These are phyloP conservation scores for Delonix regia DNA, from an alignment of 306 rosid species.

Conservation along the genomic window DNA sequence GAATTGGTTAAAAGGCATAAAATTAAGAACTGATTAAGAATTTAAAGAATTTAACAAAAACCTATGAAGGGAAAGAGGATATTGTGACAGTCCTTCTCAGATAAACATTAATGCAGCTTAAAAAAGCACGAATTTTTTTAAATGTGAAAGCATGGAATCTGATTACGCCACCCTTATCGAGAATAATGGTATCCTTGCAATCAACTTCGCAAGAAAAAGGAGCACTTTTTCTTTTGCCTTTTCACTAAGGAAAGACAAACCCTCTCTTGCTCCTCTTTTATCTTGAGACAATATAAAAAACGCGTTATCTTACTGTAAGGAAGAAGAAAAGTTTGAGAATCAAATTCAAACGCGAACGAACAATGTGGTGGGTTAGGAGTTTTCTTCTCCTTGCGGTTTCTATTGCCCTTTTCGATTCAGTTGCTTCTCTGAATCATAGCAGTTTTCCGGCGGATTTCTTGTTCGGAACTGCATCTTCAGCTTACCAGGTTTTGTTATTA, in stretches of 20 bases:
- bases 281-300: background rate
- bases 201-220: background rate
- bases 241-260: conserved; percentile 6
- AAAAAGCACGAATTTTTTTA: background rate
- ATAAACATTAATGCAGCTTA: background rate
- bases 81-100: background rate
- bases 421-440: conserved; percentile 45
- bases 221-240: background rate
- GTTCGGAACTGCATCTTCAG: conserved; percentile 62
- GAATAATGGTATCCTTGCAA: background rate
- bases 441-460: conserved; percentile 57
- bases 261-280: background rate
- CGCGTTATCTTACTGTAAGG: background rate
- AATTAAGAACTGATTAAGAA: too few relatives aligned
- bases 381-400: conserved; percentile 32
- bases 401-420: conserved; percentile 27
- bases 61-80: too few relatives aligned
- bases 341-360: conserved; percentile 29
- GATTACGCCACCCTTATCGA: background rate
- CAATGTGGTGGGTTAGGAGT: conserved; percentile 42
- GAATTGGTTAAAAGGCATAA: too few relatives aligned
- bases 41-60: too few relatives aligned
- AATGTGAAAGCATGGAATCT: background rate
- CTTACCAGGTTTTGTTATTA: conserved; percentile 58
- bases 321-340: conserved; percentile 23